A percentile compares a stretch with the other conserved stretches of the same genome.
Evolutionary conservation across 257 asterid species (phyloP).

Genomic region (Solanum bukasovii): DNA sequence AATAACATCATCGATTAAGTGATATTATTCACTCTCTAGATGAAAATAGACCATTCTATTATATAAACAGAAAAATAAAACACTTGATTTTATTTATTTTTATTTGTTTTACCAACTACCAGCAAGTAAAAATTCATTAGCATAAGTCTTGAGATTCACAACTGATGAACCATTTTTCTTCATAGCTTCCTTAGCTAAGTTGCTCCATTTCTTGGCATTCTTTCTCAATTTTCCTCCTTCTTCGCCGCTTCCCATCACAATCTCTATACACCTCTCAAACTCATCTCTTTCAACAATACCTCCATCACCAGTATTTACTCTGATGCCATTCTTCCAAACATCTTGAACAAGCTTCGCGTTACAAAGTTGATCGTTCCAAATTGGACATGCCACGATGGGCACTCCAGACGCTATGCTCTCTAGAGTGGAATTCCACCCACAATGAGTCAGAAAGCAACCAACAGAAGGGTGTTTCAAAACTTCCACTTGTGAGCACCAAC

Average conservation of each 20-base stretch:
- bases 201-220: conserved; percentile 28
- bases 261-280: conserved; percentile 21
- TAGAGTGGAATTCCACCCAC: conserved; percentile 47
- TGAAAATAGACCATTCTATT: background rate
- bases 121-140: background rate
- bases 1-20: background rate
- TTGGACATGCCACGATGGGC: conserved; percentile 33
- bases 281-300: conserved; percentile 16
- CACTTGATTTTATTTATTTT: background rate
- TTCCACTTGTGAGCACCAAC: conserved; percentile 19
- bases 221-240: conserved; percentile 13
- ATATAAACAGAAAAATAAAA: background rate
- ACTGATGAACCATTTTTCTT: conserved; percentile 22
- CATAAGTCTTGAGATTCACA: conserved; percentile 18
- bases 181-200: conserved; percentile 25
- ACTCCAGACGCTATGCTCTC: conserved; percentile 37
- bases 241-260: conserved; percentile 12
- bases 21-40: background rate
- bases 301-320: background rate
- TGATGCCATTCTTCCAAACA: conserved; percentile 34
- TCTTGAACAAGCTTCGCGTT: conserved; percentile 44
- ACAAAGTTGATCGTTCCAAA: conserved; percentile 40
- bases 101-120: background rate
- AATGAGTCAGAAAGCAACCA: conserved; percentile 21
- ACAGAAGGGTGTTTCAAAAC: conserved; percentile 13